phyloP scores from a whole-genome alignment of 2,329 filamentous ascomycete species.

The Massarina eburnea region DNA sequence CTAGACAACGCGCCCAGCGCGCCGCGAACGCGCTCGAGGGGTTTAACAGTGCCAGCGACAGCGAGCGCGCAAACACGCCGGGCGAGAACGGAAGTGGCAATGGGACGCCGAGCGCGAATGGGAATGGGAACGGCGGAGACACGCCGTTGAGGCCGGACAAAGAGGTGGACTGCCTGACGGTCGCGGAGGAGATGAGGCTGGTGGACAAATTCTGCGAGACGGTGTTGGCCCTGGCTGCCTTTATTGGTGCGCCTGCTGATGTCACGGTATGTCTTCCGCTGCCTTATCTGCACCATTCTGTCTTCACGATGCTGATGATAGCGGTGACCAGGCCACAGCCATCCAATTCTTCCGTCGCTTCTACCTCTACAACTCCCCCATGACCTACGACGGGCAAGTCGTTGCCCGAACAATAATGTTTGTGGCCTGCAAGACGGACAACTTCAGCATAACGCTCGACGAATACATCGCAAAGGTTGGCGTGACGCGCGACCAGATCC shows the following conservation, averaged over 20 bases:
- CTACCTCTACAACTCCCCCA: slow-evolving; percentile 92
- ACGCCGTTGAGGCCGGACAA: slow-evolving; percentile 42
- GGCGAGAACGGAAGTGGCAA: slow-evolving; percentile 28
- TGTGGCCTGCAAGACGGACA: slow-evolving; percentile 91
- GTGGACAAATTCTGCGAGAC: slow-evolving; percentile 76
- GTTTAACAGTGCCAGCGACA: slow-evolving; percentile 21
- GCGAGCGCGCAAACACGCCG: slow-evolving; percentile 16
- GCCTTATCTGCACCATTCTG: slow-evolving; percentile 41
- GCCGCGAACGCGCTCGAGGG: slow-evolving; percentile 33
- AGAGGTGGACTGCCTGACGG: slow-evolving; percentile 75
- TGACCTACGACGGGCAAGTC: slow-evolving; percentile 91
- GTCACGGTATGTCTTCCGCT: slow-evolving; percentile 61
- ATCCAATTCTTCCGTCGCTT: slow-evolving; percentile 91
- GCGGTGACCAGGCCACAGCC: slow-evolving; percentile 64
- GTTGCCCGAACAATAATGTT: slow-evolving; percentile 90
- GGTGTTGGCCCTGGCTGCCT: slow-evolving; percentile 58
- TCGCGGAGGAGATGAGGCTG: slow-evolving; percentile 79
- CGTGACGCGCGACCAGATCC: slow-evolving; percentile 75
- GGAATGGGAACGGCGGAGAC: slow-evolving; percentile 37
- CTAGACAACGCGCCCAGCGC: slow-evolving; percentile 47
- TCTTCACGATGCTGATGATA: slow-evolving; percentile 1
- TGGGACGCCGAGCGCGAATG: slow-evolving; percentile 29
- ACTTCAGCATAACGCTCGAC: slow-evolving; percentile 62
- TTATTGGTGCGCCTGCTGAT: slow-evolving; percentile 62
- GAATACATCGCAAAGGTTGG: slow-evolving; percentile 55